Conservation (phyloP, 73 alveolate genomes). For the Symbiodinium natans region DNA sequence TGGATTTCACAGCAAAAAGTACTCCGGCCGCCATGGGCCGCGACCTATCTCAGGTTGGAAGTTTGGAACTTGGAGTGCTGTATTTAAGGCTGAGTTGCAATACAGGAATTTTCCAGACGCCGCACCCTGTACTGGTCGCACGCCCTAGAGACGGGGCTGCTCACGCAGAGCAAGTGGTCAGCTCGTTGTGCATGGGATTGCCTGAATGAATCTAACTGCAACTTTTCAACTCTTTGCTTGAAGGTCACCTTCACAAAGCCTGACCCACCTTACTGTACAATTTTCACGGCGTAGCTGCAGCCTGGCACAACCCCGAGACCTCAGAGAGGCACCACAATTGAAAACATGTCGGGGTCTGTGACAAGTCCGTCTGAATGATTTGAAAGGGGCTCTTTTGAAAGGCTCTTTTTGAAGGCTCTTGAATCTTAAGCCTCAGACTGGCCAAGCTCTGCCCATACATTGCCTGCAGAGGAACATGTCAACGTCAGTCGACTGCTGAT, state of each 20-base stretch:
- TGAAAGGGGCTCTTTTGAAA: no score
- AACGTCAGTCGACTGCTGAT: no score
- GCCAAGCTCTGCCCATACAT: constrained; percentile 18
- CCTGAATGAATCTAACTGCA: not conserved
- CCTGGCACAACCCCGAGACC: constrained; percentile 18
- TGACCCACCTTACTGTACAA: not conserved
- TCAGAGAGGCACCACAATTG: not conserved
- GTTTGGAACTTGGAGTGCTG: no score
- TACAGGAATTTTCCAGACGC: not conserved
- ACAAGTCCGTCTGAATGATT: no score
- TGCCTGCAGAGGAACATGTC: no score
- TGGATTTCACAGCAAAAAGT: no score
- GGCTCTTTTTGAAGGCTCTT: no score
- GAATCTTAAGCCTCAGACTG: not conserved
- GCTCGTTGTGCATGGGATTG: no score
- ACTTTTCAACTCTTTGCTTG: not conserved
- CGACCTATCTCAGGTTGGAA: no score
- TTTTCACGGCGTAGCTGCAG: constrained; percentile 29
- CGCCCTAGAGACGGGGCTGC: not conserved
- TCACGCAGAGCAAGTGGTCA: not conserved
- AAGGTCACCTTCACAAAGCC: not conserved
- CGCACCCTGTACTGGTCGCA: constrained; percentile 30
- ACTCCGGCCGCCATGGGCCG: no score
- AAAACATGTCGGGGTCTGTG: no score
- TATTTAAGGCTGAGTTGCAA: no score